These are phyloP conservation scores for Mycena polygramma DNA, from an alignment of 768 basidiomycete genomes.

Conservation along the genomic window DNA sequence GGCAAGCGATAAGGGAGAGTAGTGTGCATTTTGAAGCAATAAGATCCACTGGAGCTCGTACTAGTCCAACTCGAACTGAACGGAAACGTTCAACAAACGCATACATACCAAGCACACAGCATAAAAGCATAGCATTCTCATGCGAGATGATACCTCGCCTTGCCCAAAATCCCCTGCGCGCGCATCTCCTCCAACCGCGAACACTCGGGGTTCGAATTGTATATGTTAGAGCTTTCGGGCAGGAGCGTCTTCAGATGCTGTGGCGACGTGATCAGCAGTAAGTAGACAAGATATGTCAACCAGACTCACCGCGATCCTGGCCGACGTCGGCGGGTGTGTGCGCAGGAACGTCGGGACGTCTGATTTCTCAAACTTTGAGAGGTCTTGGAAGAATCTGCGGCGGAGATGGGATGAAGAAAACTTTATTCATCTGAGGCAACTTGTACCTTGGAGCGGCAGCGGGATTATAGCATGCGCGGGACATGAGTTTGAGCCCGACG, in stretches of 20 bases:
- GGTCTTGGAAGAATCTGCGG: neutral
- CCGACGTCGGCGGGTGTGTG: neutral
- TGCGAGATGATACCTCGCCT: neutral
- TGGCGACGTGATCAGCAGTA: neutral
- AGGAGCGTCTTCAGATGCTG: slow-evolving; percentile 55
- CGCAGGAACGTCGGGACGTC: neutral
- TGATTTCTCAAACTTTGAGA: neutral
- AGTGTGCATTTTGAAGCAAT: no score
- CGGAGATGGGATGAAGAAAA: neutral
- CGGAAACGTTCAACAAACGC: neutral
- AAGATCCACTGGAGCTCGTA: no score
- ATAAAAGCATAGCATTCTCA: neutral
- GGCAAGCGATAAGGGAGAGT: no score
- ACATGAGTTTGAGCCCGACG: slow-evolving; percentile 85
- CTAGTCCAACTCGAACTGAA: neutral
- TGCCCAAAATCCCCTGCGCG: slow-evolving; percentile 1
- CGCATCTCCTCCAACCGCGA: slow-evolving; percentile 51
- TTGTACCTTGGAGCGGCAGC: slow-evolving; percentile 75
- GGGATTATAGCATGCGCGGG: slow-evolving; percentile 91
- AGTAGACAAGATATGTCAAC: neutral
- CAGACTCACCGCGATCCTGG: neutral
- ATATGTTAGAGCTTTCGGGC: slow-evolving; percentile 68
- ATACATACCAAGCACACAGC: neutral
- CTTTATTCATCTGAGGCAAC: neutral
- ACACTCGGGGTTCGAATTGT: slow-evolving; percentile 70